Conservation (phyloP, 2,329 filamentous ascomycete genomes). For the Zymoseptoria tritici region DNA sequence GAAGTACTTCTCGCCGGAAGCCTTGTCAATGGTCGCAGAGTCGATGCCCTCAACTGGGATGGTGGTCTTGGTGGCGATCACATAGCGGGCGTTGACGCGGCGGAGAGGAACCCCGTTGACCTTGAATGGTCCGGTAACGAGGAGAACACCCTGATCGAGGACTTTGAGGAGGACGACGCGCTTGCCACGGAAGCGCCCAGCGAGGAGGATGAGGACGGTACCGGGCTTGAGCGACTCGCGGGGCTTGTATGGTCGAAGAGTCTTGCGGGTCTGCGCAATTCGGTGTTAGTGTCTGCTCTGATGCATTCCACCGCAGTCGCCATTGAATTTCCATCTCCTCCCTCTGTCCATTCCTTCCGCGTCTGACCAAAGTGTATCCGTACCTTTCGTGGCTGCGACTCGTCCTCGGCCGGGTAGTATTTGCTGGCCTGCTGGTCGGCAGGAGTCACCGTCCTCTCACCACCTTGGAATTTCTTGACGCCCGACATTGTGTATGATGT, state of each 20-base stretch:
- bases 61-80: conserved; percentile 82
- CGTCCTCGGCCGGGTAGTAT: conserved; percentile 97
- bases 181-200: conserved; percentile 99
- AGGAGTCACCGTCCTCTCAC: conserved; percentile 83
- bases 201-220: conserved; percentile 96
- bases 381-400: conserved; percentile 87
- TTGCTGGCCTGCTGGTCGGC: conserved; percentile 89
- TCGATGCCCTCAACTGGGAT: conserved; percentile 81
- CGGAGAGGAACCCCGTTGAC: conserved; percentile 98
- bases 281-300: conserved; percentile 12
- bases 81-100: conserved; percentile 85
- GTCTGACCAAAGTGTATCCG: conserved; percentile 33
- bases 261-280: conserved; percentile 75
- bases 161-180: conserved; percentile 97
- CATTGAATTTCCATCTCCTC: conserved; percentile 1
- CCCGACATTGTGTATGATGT: conserved; percentile 31
- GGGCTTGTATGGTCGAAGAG: conserved; percentile 77
- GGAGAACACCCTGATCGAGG: conserved; percentile 94
- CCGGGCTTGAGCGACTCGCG: conserved; percentile 87
- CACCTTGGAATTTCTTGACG: conserved; percentile 97
- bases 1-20: conserved; percentile 81
- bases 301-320: neutral
- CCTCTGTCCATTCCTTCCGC: neutral
- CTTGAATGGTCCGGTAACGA: conserved; percentile 99
- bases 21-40: conserved; percentile 65